Evolutionary conservation across 73 alveolate genomes (phyloP).

Genomic region (Paramecium tetraurelia): DNA sequence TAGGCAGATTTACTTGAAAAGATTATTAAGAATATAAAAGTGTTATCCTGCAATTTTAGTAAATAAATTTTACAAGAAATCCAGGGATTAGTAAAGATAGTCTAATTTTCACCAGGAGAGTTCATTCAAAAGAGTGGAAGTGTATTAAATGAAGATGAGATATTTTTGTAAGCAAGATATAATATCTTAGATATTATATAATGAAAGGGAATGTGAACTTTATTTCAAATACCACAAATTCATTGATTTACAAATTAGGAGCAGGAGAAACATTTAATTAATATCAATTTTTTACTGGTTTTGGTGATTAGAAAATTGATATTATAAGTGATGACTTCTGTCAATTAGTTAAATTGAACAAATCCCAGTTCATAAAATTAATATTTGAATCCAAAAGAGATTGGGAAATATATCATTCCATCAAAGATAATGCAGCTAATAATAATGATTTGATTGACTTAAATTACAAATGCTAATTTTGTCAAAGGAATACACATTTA

Average conservation of each 20-base stretch:
- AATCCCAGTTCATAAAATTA: not conserved
- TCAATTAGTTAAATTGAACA: not conserved
- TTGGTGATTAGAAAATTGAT: not conserved
- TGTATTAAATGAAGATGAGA: not conserved
- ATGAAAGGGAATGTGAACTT: not conserved
- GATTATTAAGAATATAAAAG: not conserved
- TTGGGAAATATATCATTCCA: not conserved
- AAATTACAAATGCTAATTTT: slow-evolving; percentile 1
- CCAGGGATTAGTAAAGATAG: not conserved
- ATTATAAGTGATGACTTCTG: not conserved
- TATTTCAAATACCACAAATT: not conserved
- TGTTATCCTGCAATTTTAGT: not conserved
- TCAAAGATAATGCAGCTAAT: not conserved
- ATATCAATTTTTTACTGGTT: not conserved
- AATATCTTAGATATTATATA: not conserved
- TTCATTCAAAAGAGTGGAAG: not conserved
- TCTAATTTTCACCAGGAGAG: not conserved
- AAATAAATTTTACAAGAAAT: not conserved
- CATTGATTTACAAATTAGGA: not conserved
- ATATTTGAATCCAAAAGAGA: not conserved
- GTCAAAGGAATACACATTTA: not conserved
- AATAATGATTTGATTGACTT: not conserved
- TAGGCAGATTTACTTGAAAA: not conserved
- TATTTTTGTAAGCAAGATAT: not conserved
- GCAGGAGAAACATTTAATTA: not conserved